Base-by-base conservation (phyloP, 2,329 filamentous ascomycete species). In the Apiospora koreana region DNA sequence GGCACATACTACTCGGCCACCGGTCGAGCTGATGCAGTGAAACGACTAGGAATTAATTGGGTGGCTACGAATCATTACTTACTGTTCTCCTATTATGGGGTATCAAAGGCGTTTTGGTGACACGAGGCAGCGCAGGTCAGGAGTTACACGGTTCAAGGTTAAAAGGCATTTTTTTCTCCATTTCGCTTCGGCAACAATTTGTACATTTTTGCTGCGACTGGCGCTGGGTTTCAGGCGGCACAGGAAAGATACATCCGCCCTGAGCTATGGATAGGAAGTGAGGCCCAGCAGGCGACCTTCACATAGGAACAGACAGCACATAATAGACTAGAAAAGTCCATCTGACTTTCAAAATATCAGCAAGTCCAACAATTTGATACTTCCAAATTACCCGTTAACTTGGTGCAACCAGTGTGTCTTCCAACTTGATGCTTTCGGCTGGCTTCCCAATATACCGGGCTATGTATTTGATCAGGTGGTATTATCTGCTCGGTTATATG, bases 11-110 rank as follows among this genome's bases (percentile, higher is more conserved):
- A 74, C 86, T 1, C 83, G 89, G 67, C 91, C 91, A 28, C 90
- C 90, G 0, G 84, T 92, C 9, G 91, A 92, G 83, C 81, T 92
- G 73, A 91, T 92, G 87, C 79, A 84, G 8, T 66, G n/a, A 66
- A 58, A n/a, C 16, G 1, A 21, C 18, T 18, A n/a, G 16, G 28
- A 10, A 12, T n/a, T 23, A n/a, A 23, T 31, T 23, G 31, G 54
- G 31, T 23, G 54, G 54, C 21, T 62, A 38, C 18, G 31, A 18
- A 38, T 38, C 31, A 18, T 62, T 62, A 38, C 25, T 62, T 62
- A 18, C 12, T 62, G 8, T 38, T 62, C 28, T n/a, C 31, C 54
- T 14, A 31, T 62, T 14, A 62, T 38, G 54, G 50, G 31, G 38
- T 14, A 62, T 62, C 31, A n/a, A 38, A 38, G 54, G 54, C 54